Percentiles rank a stretch among this genome's conserved stretches.
Evolutionary conservation across 768 basidiomycete genomes (phyloP).

Genomic region (Calocybe cyanea): DNA sequence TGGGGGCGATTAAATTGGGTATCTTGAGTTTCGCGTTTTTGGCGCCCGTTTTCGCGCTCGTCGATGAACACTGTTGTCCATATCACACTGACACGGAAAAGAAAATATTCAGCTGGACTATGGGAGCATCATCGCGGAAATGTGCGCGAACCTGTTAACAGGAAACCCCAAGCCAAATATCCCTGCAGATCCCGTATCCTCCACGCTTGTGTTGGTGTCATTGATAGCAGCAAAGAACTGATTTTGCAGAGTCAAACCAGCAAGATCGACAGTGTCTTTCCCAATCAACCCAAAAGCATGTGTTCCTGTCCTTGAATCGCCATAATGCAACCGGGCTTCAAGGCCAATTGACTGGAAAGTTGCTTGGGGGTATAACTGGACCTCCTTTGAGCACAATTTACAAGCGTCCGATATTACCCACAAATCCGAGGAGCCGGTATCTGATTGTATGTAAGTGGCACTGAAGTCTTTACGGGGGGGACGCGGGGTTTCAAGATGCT

Average conservation of each 20-base stretch:
- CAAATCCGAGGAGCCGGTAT: constrained; percentile 76
- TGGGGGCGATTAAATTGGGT: constrained; percentile 19
- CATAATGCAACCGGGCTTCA: constrained; percentile 53
- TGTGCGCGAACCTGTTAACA: constrained; percentile 49
- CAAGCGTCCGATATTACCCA: constrained; percentile 69
- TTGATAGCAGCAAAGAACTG: constrained; percentile 69
- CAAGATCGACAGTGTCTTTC: constrained; percentile 51
- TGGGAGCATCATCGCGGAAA: not conserved
- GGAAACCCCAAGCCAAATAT: constrained; percentile 79
- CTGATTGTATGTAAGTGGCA: constrained; percentile 26
- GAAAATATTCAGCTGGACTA: not conserved
- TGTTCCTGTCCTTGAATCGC: constrained; percentile 69
- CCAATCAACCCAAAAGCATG: constrained; percentile 65
- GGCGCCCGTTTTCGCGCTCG: constrained; percentile 6
- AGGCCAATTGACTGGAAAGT: constrained; percentile 45
- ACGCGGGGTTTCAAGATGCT: not conserved
- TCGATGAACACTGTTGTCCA: constrained; percentile 36
- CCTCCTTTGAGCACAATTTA: constrained; percentile 28
- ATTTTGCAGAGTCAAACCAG: constrained; percentile 41
- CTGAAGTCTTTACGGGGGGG: not conserved
- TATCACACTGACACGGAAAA: constrained; percentile 32
- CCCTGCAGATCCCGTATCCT: constrained; percentile 53
- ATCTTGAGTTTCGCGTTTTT: constrained; percentile 3
- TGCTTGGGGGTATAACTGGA: constrained; percentile 48
- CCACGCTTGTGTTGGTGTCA: constrained; percentile 61